Evolutionary conservation across 2,329 filamentous ascomycete species (phyloP).

Genomic region (Colletotrichum navitas): DNA sequence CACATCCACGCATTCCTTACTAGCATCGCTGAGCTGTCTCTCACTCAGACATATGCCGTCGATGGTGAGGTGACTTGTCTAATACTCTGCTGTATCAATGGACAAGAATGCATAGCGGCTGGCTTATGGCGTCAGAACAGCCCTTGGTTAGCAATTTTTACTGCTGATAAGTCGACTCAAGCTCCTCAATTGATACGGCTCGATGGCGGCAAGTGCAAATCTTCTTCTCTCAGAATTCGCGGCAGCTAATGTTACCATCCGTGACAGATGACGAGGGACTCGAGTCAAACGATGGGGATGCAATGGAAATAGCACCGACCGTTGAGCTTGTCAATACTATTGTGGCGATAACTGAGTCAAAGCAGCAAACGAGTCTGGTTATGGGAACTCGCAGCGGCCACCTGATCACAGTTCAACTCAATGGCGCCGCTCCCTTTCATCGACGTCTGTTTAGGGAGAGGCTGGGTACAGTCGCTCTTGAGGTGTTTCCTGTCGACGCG

Average conservation of each 20-base stretch:
- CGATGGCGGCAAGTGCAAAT: slow-evolving; percentile 43
- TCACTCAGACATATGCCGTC: slow-evolving; percentile 50
- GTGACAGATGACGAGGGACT: slow-evolving; percentile 7
- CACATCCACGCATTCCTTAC: slow-evolving; percentile 56
- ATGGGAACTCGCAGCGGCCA: slow-evolving; percentile 67
- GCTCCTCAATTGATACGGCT: slow-evolving; percentile 43
- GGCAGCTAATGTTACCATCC: neutral
- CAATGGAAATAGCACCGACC: slow-evolving; percentile 31
- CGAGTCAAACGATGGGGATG: slow-evolving; percentile 11
- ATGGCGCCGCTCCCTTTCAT: slow-evolving; percentile 42
- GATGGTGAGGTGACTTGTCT: slow-evolving; percentile 65
- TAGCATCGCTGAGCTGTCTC: slow-evolving; percentile 50
- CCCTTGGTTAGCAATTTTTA: slow-evolving; percentile 52
- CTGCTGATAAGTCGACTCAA: slow-evolving; percentile 30
- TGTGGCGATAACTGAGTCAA: slow-evolving; percentile 48
- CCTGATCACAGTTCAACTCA: slow-evolving; percentile 56
- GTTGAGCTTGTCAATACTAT: slow-evolving; percentile 58
- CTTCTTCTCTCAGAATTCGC: neutral
- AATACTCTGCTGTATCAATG: slow-evolving; percentile 49
- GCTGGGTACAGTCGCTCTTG: slow-evolving; percentile 53
- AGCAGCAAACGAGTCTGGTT: slow-evolving; percentile 51
- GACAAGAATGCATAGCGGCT: slow-evolving; percentile 48
- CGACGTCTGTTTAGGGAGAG: slow-evolving; percentile 49
- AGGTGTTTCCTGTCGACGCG: slow-evolving; percentile 48
- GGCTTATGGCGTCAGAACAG: slow-evolving; percentile 51